Conservation (phyloP, 352 stramenopile genomes). For the Bremia lactucae region DNA sequence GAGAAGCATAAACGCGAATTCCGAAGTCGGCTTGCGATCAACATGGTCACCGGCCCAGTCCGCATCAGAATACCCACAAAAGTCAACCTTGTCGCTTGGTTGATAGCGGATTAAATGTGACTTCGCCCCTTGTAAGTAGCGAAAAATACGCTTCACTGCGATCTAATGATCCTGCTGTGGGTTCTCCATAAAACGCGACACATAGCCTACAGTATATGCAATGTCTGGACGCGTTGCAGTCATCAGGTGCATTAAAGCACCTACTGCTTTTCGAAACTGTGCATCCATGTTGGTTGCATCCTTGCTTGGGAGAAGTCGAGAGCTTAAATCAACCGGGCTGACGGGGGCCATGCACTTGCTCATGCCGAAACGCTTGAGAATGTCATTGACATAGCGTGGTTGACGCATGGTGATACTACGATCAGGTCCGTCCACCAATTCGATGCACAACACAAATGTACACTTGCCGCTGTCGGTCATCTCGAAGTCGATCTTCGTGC, state of each 20-base stretch:
- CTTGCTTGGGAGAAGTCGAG: neutral
- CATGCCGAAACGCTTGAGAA: too few species aligned
- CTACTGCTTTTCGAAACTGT: too few species aligned
- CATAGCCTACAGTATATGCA: constrained; percentile 4
- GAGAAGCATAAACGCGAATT: neutral
- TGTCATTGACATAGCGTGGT: too few species aligned
- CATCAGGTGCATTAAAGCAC: too few species aligned
- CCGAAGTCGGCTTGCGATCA: constrained; percentile 1
- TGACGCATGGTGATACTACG: neutral
- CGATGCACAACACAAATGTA: neutral
- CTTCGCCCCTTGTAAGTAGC: constrained; percentile 10
- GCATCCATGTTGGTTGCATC: neutral
- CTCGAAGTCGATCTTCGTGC: neutral
- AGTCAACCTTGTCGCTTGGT: neutral
- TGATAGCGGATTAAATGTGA: constrained; percentile 1
- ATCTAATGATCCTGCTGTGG: constrained; percentile 8
- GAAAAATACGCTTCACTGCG: constrained; percentile 7
- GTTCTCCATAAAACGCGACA: constrained; percentile 16
- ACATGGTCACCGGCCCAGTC: neutral
- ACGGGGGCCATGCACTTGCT: neutral
- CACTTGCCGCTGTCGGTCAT: neutral
- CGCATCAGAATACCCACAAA: neutral
- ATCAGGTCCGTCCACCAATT: neutral
- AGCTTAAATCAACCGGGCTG: too few species aligned
- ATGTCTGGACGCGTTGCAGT: constrained; percentile 12